Evolutionary conservation across 2,329 filamentous ascomycete genomes (phyloP), one percentile per base, ranked within the genome.

Genomic region (Exophiala sp.): DNA sequence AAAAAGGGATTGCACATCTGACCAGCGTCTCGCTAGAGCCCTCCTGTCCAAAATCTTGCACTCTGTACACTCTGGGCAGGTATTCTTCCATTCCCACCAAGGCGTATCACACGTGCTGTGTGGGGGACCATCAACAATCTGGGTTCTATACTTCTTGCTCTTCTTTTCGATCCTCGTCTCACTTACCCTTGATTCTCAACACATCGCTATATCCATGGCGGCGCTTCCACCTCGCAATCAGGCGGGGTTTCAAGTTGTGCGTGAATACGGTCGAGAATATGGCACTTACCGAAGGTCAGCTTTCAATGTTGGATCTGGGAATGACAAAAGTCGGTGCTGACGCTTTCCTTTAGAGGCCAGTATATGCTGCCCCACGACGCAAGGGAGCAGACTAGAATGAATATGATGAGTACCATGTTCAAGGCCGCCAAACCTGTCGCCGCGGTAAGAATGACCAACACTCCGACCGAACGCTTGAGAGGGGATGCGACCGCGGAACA

Each of bases 331-430:
- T 34, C 16, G n/a, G 24, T 27, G 35, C 39, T 56, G 37, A 59
- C 41, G 27, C 24, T n/a, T 21, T 39, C 9, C 11, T 10, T 16
- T 27, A 55, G 55, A 24, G 83, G 82, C 46, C 80, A 83, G 60
- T 91, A 91, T 66, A 74, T 87, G 68, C 80, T 85, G 56, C 88
- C 88, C 18, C 85, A 86, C 65, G 88, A 93, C 66, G 80, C 85
- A 78, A 72, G 76, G 55, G 88, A 93, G 66, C 79, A 83, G 63
- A 85, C 89, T 65, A 80, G 86, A 58, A 77, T 91, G 63, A 88
- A 94, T 63, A 83, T 91, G 40, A 84, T 88, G 63, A 86, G 94
- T 71, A 86, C 87, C 62, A 73, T 91, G 59, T 85, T 89, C 62
- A 73, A 76, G 13, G 77, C 85, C 16, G 80, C 80, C 43, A 80